Evolutionary conservation across 2,329 filamentous ascomycete genomes (phyloP).

Genomic region (Proliferodiscus dingleyae): DNA sequence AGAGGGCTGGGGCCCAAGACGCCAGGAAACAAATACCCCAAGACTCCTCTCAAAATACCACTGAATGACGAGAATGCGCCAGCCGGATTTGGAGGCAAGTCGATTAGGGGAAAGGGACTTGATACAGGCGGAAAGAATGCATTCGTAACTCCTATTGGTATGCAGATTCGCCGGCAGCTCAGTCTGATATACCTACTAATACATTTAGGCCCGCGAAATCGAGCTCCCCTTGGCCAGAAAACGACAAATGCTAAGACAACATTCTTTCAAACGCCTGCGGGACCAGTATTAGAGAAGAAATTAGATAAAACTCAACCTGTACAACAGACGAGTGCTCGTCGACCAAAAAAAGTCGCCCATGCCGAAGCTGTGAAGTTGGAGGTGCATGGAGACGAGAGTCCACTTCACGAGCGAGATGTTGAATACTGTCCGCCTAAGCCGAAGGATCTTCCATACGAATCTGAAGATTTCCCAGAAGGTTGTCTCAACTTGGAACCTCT

Average conservation of each 20-base stretch:
- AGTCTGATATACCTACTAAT: background rate
- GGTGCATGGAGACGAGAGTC: conserved; percentile 49
- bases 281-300: conserved; percentile 53
- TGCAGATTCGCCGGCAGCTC: conserved; percentile 25
- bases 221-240: conserved; percentile 86
- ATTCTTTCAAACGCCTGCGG: conserved; percentile 60
- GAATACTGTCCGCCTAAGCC: conserved; percentile 84
- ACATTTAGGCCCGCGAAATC: conserved; percentile 47
- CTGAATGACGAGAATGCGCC: conserved; percentile 84
- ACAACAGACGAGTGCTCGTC: conserved; percentile 51
- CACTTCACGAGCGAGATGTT: conserved; percentile 62
- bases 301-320: conserved; percentile 57
- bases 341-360: conserved; percentile 51
- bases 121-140: conserved; percentile 53
- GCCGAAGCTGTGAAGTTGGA: conserved; percentile 58
- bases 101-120: conserved; percentile 50
- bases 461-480: conserved; percentile 59
- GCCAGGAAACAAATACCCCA: conserved; percentile 68
- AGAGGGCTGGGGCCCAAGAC: conserved; percentile 68
- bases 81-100: conserved; percentile 53
- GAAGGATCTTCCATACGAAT: conserved; percentile 61
- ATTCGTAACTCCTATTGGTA: conserved; percentile 79
- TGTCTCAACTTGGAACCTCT: conserved; percentile 53
- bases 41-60: conserved; percentile 74
- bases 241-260: conserved; percentile 89